Base-by-base conservation (phyloP, 1,139 yeast genomes). In the Candida tetrigidarum region DNA sequence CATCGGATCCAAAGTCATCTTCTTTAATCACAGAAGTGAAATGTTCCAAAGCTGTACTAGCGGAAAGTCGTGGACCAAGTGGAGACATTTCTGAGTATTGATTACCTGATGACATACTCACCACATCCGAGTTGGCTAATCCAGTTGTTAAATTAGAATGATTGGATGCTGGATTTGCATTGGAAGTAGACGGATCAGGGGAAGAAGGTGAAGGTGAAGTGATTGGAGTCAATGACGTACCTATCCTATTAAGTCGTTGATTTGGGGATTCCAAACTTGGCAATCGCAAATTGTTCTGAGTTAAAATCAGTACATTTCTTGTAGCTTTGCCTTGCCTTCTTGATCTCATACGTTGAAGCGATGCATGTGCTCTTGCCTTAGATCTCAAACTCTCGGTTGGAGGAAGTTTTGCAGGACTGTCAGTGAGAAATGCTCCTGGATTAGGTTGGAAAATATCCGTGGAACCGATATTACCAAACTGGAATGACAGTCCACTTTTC, bases 291-390 rank as follows among this genome's bases (percentile, higher is more conserved):
- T 56, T 58, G 36, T 51, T 59, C 28, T 62, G 50, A 3, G 52
- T 64, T 2, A 62, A 53, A 23, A 62, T 58, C 63, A 60, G 68
- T 4, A 64, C 57, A 43, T 65, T 66, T 39, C 65, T 50, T 5
- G 71, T 66, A 28, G 80, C 74, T 53, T 76, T 80, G 46, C 83
- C 80, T 56, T 76, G 76, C 47, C 88, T 64, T 48, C 87, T 67
- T 30, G 80, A 78, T 50, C 80, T 73, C 75, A 84, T 81, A 61
- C 91, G 69, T 49, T 81, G 76, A 34, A 84, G 63, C 0, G 87
- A 82, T 0, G 88, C 88, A 57, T 81, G 83, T 0, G 88, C 88
- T 52, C 88, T 67, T 52, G 82, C 88, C 35, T 74, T 71, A 4
- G 85, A 81, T 48, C 81, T 66, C 5, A 64, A 53, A 39, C 60